Base-by-base conservation (phyloP, 2,329 filamentous ascomycete species). In the Ascochyta koolunga region DNA sequence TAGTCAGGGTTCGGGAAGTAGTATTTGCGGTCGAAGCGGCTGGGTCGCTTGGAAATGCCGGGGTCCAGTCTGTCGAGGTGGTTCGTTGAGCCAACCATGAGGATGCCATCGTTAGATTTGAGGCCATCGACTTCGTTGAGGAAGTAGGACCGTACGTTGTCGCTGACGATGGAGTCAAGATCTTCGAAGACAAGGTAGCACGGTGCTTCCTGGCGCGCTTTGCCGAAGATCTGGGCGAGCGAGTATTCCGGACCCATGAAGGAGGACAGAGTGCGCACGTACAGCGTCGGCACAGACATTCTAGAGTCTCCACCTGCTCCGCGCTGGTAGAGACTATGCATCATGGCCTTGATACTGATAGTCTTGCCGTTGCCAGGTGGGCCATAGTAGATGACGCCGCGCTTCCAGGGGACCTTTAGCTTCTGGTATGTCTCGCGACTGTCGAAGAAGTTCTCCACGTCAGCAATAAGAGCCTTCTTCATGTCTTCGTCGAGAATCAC, bases 161-260 rank as follows among this genome's bases (percentile, higher is more conserved):
- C 82, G 10, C 79, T 80, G 38, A 90, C 82, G 29, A 90, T 81
- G 8, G 83, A 86, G 68, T 90, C 88, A 5, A 90, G 79, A 59
- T 90, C 88, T 69, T 90, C 88, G 53, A 90, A 88, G 35, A 90
- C 84, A 3, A 90, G 80, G 56, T 89, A 83, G 74, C 87, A 90
- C 0, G 88, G 88, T 0, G 88, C 84, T 56, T 82, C 80, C 58
- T 82, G 77, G 19, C 88, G 77, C 0, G 88, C 88, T 58, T 84
- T 84, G 18, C 9, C 44, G 43, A 76, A 76, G 33, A 76, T 75
- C 22, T 54, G 39, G n/a, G 51, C 47, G 15, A 76, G 53, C 55
- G 79, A 72, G 58, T 76, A 78, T 61, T 89, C 85, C 0, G 86
- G 85, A 0, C 86, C 86, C 16, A 52, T 69, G 29, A 58, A 72